Base-by-base conservation (phyloP, 805 yeast genomes). In the Zygosaccharomyces bisporus region DNA sequence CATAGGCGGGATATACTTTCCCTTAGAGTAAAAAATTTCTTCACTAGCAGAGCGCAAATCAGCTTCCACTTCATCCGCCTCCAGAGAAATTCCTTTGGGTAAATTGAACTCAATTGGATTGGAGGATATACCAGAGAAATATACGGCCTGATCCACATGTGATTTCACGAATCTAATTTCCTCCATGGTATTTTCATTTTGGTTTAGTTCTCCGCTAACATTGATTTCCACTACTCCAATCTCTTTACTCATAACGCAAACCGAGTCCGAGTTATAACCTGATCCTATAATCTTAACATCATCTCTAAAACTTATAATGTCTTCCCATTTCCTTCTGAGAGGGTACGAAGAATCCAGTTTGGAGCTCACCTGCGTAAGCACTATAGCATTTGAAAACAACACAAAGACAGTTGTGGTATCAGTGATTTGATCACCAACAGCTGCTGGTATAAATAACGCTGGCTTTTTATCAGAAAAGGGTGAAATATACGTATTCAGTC, bases 111-210 rank as follows among this genome's bases (percentile, higher is more conserved):
- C 70, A 14, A 80, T 58, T 5, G 82, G 81, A 46, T 70, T 76
- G 1, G 57, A 55, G 4, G 65, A 52, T 7, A 60, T 64, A 2
- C 79, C 74, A 50, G 78, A 85, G 55, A 81, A 83, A 43, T 60
- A 64, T 1, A 90, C 77, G 0, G 90, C 95, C 63, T 90, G 97
- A 52, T 84, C 93, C 17, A 91, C 77, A 54, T 82, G 90, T 0
- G 87, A 76, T 57, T 81, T 82, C 25, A 86, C 70, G 37, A 80
- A 71, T 3, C 71, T 48, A 4, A 49, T 24, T 4, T 53, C 49
- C 6, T 51, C 43, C n/a, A 55, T 41, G 21, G 58, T 52, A 10
- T 50, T 50, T 7, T 56, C 45, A 8, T 63, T 55, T 17, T 55
- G 61, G 4, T 48, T 53, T 4, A 44, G 43, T 1, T 53, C 46